Evolutionary conservation across 1,284 basidiomycete species (phyloP), one percentile per base, ranked within the genome.

Genomic region (Naganishia sp.): DNA sequence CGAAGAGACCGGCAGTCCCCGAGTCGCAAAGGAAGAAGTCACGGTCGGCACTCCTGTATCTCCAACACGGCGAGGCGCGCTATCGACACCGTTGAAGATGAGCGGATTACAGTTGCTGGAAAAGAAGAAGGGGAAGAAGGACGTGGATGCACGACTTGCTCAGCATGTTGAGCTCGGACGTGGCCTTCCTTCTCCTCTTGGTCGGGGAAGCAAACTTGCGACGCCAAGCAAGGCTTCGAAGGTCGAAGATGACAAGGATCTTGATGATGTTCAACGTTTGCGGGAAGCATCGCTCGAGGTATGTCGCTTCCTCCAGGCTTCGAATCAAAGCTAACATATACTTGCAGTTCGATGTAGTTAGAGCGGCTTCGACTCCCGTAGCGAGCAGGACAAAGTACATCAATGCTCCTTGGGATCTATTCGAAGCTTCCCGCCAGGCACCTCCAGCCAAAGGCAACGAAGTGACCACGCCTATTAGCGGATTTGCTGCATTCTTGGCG

Each of bases 201-300:
- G 35, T 13, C 50, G 50, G 47, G 41, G 35, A 2, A 42, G n/a
- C 35, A 61, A 51, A 35, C n/a, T 42, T 17, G 47, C 17, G 23
- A 51, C 39, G 23, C 47, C 58, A 15, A 42, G 39, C 25, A 51
- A 51, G 39, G 7, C 47, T 15, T 9, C 39, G 31, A 39, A 10
- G 35, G 57, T 28, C 0, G 46, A 41, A 11, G 58, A 51, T 39
- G 45, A 41, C 32, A 61, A 61, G 58, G 58, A 61, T 28, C n/a
- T 61, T 46, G 58, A 61, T 51, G 58, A 61, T 42, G 58, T 61
- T 3, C 51, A 47, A 23, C 28, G 58, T 7, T 35, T 61, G 18
- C 47, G 58, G 11, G 58, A 61, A 28, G 58, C 58, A 28, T 61
- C 58, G 23, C 58, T 61, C 47, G 58, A 61, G 58, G 58, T 51